Percentiles rank a stretch among this genome's conserved stretches.
These are phyloP conservation scores for Xerocomus nothofagi DNA, from an alignment of 1,284 basidiomycete genomes.

Conservation along the genomic window DNA sequence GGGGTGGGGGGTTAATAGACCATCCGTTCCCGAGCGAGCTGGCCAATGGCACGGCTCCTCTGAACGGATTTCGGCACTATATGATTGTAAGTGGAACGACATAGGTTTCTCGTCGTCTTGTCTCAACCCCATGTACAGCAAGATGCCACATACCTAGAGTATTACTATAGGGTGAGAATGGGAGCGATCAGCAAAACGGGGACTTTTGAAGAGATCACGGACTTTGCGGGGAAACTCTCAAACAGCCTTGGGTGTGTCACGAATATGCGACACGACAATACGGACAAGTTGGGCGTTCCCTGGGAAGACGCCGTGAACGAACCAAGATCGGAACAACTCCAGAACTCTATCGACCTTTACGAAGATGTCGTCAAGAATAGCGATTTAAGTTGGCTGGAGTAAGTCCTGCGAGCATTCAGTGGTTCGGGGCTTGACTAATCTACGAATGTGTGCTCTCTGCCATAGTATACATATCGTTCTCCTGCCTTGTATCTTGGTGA, in stretches of 20 bases:
- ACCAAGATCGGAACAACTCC: not conserved
- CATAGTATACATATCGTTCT: constrained; percentile 12
- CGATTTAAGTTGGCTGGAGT: constrained; percentile 17
- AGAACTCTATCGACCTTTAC: constrained; percentile 1
- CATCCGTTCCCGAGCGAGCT: not conserved
- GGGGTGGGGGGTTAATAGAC: not conserved
- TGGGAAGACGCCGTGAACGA: not conserved
- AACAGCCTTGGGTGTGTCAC: not conserved
- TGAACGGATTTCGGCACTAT: constrained; percentile 3
- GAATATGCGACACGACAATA: not conserved
- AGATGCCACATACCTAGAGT: constrained; percentile 11
- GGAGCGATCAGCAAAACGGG: constrained; percentile 3
- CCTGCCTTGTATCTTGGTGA: constrained; percentile 13
- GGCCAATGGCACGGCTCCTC: constrained; percentile 1
- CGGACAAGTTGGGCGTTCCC: constrained; percentile 5
- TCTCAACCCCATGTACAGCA: not conserved
- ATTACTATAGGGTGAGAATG: constrained; percentile 10
- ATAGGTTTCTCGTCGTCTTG: not conserved
- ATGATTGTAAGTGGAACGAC: constrained; percentile 8
- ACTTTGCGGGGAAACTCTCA: not conserved
- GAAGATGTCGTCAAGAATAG: not conserved
- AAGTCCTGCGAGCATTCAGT: not conserved
- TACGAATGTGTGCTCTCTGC: not conserved
- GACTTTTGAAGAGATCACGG: constrained; percentile 5
- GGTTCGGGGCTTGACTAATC: not conserved